Base-by-base conservation (phyloP, 805 yeast genomes). In the Candida sonorensis region DNA sequence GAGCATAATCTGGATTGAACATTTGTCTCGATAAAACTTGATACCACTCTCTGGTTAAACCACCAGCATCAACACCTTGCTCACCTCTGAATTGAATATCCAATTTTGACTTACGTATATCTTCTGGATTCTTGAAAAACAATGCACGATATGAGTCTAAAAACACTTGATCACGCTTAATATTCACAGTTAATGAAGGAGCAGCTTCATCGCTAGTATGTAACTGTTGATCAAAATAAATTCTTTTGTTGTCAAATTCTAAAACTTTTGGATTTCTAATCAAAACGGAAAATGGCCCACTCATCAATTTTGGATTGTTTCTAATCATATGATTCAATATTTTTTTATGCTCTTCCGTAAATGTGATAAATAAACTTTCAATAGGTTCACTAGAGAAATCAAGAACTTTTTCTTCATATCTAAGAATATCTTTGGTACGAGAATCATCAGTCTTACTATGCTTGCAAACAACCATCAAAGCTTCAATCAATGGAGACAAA, bases 41-140 rank as follows among this genome's bases (percentile, higher is more conserved):
- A 50, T 81, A 88, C 98, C 98, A 92, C 55, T 92, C 99, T 50
- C 99, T 69, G 0, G 97, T 84, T 11, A 92, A 79, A 25, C 99
- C 99, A 45, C 99, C 99, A 3, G 95, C 98, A 66, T 92, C 99
- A 30, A 92, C 84, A 45, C 97, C 99, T 34, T 81, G 81, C 57
- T 92, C 99, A 2, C 95, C 95, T 41, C 77, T 77, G 62, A 92
- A 92, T n/a, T 71, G 70, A 26, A 92, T 75, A 31, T 81, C 88
- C 44, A 92, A 61, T 43, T 78, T 80, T 2, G 88, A 70, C 30
- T 75, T 67, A 44, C 77, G 74, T 50, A 87, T 75, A 35, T 81
- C 90, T 8, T 77, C 83, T 20, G 75, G 74, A 0, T 82, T 62
- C 46, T 86, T 84, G 66, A 80, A 85, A 51, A 85, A 84, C 25